Percentiles rank a stretch among this genome's conserved stretches.
These are phyloP conservation scores for Inosperma sp. DNA, from an alignment of 768 basidiomycete genomes.

Conservation along the genomic window DNA sequence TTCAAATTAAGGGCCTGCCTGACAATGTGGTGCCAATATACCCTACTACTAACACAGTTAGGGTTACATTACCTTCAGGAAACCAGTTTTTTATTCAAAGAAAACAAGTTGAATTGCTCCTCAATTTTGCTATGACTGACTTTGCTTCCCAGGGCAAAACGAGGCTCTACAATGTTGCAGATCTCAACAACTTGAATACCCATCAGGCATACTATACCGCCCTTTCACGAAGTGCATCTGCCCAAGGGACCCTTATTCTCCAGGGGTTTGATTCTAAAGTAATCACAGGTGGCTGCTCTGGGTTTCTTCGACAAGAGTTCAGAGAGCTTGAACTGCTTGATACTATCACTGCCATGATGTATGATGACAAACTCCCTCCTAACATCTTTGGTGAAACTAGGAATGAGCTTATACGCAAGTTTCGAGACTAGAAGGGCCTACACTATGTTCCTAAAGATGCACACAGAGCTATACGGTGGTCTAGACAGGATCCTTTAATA, in stretches of 20 bases:
- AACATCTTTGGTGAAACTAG: slow-evolving; percentile 16
- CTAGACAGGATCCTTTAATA: not conserved
- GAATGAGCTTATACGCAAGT: slow-evolving; percentile 20
- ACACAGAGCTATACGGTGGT: slow-evolving; percentile 7
- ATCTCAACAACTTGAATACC: slow-evolving; percentile 18
- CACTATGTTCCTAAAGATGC: slow-evolving; percentile 18
- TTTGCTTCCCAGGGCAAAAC: slow-evolving; percentile 33
- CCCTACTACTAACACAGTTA: not conserved
- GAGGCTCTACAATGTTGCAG: slow-evolving; percentile 21
- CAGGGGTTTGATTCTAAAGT: slow-evolving; percentile 21
- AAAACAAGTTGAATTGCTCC: slow-evolving; percentile 16
- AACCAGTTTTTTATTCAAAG: not conserved
- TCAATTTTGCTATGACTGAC: slow-evolving; percentile 34
- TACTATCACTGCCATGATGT: slow-evolving; percentile 24
- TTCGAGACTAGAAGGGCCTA: slow-evolving; percentile 16
- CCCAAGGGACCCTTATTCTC: slow-evolving; percentile 22
- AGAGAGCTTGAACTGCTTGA: slow-evolving; percentile 26
- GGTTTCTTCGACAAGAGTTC: too few species aligned
- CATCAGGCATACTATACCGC: slow-evolving; percentile 29
- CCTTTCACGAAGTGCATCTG: slow-evolving; percentile 24
- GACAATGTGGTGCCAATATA: slow-evolving; percentile 19
- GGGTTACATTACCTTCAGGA: not conserved
- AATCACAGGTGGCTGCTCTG: slow-evolving; percentile 23
- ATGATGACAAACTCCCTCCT: slow-evolving; percentile 18
- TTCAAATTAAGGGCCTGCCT: slow-evolving; percentile 22